Base-by-base conservation (phyloP, 345 rosid species). In the Murraya paniculata region DNA sequence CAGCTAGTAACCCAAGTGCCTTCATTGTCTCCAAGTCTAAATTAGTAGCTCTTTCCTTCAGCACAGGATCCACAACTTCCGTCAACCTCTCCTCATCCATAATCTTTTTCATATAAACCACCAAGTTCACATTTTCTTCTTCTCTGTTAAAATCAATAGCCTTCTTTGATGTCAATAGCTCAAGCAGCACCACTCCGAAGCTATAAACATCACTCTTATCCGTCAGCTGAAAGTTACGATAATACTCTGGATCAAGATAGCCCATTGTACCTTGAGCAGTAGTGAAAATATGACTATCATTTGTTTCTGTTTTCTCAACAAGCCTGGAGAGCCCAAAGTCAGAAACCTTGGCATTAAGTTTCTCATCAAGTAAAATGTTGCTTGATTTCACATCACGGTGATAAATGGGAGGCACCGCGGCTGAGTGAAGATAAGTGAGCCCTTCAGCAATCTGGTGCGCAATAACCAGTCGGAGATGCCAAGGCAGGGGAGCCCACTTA, bases 241-340 rank as follows among this genome's bases (percentile, higher is more conserved):
- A 88, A 48, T 86, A 88, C 58, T 86, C 88, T 0, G 91, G 91
- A 61, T 88, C 91, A 5, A 86, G 76, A 71, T 88, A 88, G 10
- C 89, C 91, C 1, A 89, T 62, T 1, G 88, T 89, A 0, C 91
- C 91, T 18, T 89, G 91, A n/a, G 90, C 90, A 21, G 87, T 81
- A 0, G 91, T 89, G 14, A 86, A 80, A 24, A 89, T 76, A 74
- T 87, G 91, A 71, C 82, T 89, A 16, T 89, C 90, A 13, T 80
- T 87, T 6, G 59, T 48, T 64, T 75, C 78, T 21, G 71, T 45
- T 18, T 22, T 75, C 45, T 68, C 72, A 35, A 84, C 90, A 35
- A 89, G 73, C 62, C 91, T 81, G 5, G 91, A 88, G n/a, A 89
- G 53, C 24, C 91, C 91, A n/a, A 89, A 89, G 81, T 89, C 91